Percentiles rank a stretch among this genome's conserved stretches.
These are phyloP conservation scores for Theileria sp. DNA, from an alignment of 169 alveolate species.

Conservation along the genomic window DNA sequence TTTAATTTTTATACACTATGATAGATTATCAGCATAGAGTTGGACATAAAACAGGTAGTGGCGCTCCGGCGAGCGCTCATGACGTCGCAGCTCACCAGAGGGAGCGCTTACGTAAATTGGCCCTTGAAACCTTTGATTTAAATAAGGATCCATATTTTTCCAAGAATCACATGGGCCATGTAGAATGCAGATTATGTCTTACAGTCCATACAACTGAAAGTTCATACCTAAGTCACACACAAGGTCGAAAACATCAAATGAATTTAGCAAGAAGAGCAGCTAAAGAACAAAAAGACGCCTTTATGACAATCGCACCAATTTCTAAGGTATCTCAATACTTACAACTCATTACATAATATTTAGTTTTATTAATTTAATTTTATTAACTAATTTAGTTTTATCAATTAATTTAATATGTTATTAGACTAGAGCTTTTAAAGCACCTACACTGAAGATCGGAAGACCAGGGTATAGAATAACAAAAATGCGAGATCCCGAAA, in stretches of 20 bases:
- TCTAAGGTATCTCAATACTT: slow-evolving; percentile 23
- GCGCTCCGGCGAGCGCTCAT: slow-evolving; percentile 94
- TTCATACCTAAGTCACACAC: slow-evolving; percentile 96
- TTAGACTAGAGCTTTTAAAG: slow-evolving; percentile 55
- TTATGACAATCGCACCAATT: slow-evolving; percentile 79
- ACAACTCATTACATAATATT: too few species aligned
- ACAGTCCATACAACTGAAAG: slow-evolving; percentile 98
- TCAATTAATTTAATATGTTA: not conserved
- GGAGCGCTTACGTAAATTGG: slow-evolving; percentile 92
- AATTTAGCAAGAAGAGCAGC: slow-evolving; percentile 93
- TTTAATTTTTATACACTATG: slow-evolving; percentile 21
- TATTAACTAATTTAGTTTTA: too few species aligned
- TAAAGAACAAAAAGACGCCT: slow-evolving; percentile 88
- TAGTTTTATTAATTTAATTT: too few species aligned
- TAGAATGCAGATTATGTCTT: slow-evolving; percentile 92
- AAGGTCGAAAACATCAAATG: slow-evolving; percentile 95
- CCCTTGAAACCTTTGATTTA: slow-evolving; percentile 93
- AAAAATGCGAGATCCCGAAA: slow-evolving; percentile 90
- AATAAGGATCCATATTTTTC: slow-evolving; percentile 95
- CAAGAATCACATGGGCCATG: slow-evolving; percentile 92
- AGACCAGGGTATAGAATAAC: slow-evolving; percentile 97
- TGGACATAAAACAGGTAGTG: slow-evolving; percentile 97
- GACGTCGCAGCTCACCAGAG: slow-evolving; percentile 92
- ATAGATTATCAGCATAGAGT: slow-evolving; percentile 96
- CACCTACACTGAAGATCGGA: slow-evolving; percentile 88